Conservation (phyloP, 202 grass and related monocot species). For the Cymbopogon flexuosus region DNA sequence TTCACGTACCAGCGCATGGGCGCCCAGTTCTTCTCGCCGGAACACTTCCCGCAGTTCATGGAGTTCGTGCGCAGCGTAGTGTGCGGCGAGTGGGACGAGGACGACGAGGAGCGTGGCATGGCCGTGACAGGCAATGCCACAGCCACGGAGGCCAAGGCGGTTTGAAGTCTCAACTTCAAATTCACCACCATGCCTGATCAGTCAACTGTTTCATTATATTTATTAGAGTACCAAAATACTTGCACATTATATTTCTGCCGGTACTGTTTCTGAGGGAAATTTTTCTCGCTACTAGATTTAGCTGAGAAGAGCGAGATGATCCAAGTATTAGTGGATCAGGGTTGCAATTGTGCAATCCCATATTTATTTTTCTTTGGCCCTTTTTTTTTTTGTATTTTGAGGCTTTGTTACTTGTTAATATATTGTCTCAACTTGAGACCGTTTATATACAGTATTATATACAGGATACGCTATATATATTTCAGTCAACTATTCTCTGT, state of each 20-base stretch:
- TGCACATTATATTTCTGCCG: background rate
- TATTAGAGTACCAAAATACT: background rate
- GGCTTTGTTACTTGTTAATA: background rate
- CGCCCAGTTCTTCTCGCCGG: too few species aligned
- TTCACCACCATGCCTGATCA: background rate
- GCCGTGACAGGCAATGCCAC: too few species aligned
- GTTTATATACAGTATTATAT: background rate
- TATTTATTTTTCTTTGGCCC: background rate
- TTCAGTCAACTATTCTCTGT: too few species aligned
- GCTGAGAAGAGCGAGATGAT: background rate
- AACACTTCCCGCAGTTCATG: too few species aligned
- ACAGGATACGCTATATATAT: background rate
- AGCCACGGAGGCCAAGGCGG: background rate
- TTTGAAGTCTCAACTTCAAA: background rate
- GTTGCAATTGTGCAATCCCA: background rate
- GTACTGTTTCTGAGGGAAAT: background rate
- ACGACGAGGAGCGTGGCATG: too few species aligned
- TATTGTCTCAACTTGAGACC: background rate
- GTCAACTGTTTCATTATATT: background rate
- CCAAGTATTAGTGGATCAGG: conserved; percentile 31
- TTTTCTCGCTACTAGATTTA: background rate
- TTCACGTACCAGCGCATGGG: too few species aligned
- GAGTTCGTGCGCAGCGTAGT: too few species aligned
- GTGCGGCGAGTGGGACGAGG: too few species aligned
- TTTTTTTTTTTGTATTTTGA: background rate